Conservation (phyloP, 306 rosid genomes). For the Leucaena leucocephala region DNA sequence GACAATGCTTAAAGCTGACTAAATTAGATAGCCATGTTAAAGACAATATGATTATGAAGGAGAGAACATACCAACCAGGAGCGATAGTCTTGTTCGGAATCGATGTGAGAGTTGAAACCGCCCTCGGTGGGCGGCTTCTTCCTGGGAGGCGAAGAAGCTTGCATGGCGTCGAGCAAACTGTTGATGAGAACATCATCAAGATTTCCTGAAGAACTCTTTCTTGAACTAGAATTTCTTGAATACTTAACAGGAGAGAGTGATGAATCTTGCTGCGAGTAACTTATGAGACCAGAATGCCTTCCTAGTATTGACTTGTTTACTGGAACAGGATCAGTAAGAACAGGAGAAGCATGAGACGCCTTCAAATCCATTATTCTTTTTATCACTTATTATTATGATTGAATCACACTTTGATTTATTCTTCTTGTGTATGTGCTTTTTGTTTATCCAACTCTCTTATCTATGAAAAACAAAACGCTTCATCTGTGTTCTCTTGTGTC, state of each 20-base stretch:
- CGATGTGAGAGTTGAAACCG: slow-evolving; percentile 47
- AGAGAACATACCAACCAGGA: slow-evolving; percentile 65
- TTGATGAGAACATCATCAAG: slow-evolving; percentile 83
- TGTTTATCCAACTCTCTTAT: slow-evolving; percentile 45
- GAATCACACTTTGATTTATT: background rate
- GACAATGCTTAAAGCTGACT: too few species aligned
- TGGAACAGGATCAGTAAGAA: slow-evolving; percentile 74
- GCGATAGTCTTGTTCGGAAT: slow-evolving; percentile 46
- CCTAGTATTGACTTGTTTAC: slow-evolving; percentile 82
- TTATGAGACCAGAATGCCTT: slow-evolving; percentile 39
- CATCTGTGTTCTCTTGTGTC: slow-evolving; percentile 64
- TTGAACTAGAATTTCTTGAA: slow-evolving; percentile 50
- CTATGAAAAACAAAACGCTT: slow-evolving; percentile 42
- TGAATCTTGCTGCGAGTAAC: slow-evolving; percentile 61
- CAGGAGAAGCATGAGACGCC: slow-evolving; percentile 62
- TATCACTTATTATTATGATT: too few species aligned
- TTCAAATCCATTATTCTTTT: slow-evolving; percentile 66
- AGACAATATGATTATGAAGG: background rate
- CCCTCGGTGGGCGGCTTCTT: slow-evolving; percentile 68
- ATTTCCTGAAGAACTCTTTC: slow-evolving; percentile 59
- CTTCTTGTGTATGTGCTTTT: background rate
- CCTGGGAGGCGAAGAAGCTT: slow-evolving; percentile 87
- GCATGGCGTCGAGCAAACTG: slow-evolving; percentile 98
- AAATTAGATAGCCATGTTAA: too few species aligned
- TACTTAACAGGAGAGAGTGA: slow-evolving; percentile 50